Evolutionary conservation across 176 grass and related monocot genomes (phyloP), one percentile per base, ranked within the genome.

Genomic region (Zea mays): DNA sequence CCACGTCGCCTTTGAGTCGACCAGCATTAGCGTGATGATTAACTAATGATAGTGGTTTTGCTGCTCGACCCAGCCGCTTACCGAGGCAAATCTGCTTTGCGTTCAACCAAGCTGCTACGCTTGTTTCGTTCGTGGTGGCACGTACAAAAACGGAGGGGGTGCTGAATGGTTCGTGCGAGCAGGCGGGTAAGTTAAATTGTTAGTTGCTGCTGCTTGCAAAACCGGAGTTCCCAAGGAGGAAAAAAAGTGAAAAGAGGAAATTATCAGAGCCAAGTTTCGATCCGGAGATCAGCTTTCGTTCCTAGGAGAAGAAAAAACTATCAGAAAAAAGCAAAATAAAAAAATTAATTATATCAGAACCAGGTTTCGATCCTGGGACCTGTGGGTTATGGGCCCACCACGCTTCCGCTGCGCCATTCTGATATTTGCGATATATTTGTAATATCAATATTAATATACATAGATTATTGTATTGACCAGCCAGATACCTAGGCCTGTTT

Each of bases 361-460:
- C 82, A 94, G 86, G 94, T 94, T 91, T 92, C 82, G 85, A 94
- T 90, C 87, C 89, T 92, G 87, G 73, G 95, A 90, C 87, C 91
- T 97, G 89, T 94, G 89, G 86, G 94, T 97, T 97, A 97, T 93
- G 94, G 91, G 94, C 87, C 91, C 91, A 97, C 85, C 88, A 97
- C 94, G 94, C 89, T 94, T 92, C 90, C 85, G 85, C 96, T 99
- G 87, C 92, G 83, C 85, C 92, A 95, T 88, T 99, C 74, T 88
- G 94, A 92, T 98, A 4, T 19, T 17, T 8, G 27, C 1, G 27
- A 27, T 27, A 1, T 27, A 27, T 27, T 27, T 27, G 0, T 27
- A 27, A 27, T 27, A 27, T 1, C 1, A 27, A 27, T 27, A 27
- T 27, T 27, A 27, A 27, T 27, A 27, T 27, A 27, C 27, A 0